Evolutionary conservation across 2,329 filamentous ascomycete species (phyloP).

Genomic region (Orbilia ellipsospora): DNA sequence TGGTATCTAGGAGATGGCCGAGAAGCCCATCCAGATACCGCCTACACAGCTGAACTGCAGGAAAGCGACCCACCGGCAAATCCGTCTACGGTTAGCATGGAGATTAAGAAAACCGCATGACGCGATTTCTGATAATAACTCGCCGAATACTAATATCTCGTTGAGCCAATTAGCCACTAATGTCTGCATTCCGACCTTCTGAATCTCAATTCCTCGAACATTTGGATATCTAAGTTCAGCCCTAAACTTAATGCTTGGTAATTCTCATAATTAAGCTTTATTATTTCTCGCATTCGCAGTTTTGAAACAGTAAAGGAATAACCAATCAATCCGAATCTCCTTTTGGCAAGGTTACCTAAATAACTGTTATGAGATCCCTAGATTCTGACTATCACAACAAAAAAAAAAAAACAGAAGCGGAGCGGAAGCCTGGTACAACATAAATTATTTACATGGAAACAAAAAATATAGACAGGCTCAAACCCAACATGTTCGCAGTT

Average conservation of each 20-base stretch:
- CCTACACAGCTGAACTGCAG: constrained; percentile 14
- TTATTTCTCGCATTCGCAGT: background rate
- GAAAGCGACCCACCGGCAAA: background rate
- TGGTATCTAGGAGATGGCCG: background rate
- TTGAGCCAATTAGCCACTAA: no score
- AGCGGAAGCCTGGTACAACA: no score
- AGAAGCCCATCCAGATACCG: background rate
- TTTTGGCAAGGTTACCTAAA: no score
- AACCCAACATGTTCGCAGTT: background rate
- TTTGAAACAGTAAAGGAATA: constrained; percentile 7
- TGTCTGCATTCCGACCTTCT: no score
- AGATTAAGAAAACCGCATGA: no score
- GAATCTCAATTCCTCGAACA: no score
- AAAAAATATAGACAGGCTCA: background rate
- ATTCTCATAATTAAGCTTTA: background rate
- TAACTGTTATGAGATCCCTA: no score
- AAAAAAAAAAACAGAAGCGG: no score
- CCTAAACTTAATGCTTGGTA: background rate
- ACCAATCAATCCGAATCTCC: background rate
- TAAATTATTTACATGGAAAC: background rate
- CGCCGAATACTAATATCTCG: no score
- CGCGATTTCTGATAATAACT: no score
- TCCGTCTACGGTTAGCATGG: background rate
- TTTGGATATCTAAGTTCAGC: no score
- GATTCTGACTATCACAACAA: no score